Base-by-base conservation (phyloP, 225 moss, liverwort and hornwort genomes). In the Ulota crispa region DNA sequence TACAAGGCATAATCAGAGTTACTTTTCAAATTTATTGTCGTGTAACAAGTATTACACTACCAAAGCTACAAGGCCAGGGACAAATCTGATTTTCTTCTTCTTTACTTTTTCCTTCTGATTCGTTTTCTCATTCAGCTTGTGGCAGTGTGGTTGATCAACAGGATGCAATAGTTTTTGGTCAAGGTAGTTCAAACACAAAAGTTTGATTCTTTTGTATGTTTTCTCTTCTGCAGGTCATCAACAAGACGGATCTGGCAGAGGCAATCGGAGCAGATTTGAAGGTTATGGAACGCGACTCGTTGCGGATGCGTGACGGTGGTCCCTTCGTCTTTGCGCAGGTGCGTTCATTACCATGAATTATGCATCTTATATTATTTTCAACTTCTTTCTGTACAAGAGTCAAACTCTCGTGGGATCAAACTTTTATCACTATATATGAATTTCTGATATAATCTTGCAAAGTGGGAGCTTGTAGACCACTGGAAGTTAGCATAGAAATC, bases 291-390 rank as follows among this genome's bases (percentile, higher is more conserved):
- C 93, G 88, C 13, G 98, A 99, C 82, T 93, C 98, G 1, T 81
- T 99, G n/a, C 91, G 93, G 41, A 99, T 99, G 95, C 98, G 94
- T 64, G 98, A 99, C 70, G 93, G 94, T 85, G 98, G 98, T 78
- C 98, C 98, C 31, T 95, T 99, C 76, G 87, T 95, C 73, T 99
- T 99, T 57, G 90, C 95, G 30, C 95, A 99, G 90, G 98, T 95
- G 83, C 75, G 39, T 69, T 8, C 14, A 75, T 24, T 63, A 41
- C 28, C 57, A 57, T 65, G 9, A 67, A 24, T 15, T 20, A 6
- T 26, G 24, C 56, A 50, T 45, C 39, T 52, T 68, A 42, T 62
- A 18, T 64, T 20, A 14, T 59, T 24, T 65, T 73, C 45, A 11
- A 11, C 15, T 36, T 36, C 34, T 39, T 42, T 59, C 23, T 43